Base-by-base conservation (phyloP, 2,329 filamentous ascomycete genomes). In the Talaromyces sp. region DNA sequence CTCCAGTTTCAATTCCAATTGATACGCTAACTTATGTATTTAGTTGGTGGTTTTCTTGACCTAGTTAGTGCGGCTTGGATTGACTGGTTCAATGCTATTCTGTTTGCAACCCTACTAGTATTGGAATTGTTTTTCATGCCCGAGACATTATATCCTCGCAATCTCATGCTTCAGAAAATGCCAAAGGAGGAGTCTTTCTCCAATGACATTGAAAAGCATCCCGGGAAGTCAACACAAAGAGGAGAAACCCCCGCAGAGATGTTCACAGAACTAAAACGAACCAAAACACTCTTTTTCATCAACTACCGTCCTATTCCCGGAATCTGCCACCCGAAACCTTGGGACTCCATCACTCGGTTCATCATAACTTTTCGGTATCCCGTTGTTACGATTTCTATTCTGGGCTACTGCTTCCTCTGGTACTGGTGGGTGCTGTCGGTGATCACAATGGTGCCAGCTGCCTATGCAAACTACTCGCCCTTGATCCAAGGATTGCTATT, bases 111-210 rank as follows among this genome's bases (percentile, higher is more conserved):
- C 0, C 72, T 85, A 2, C 70, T 84, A 2, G 47, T 80, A 6
- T 71, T 81, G 1, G 80, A 85, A 65, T 60, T 84, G 11, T 67
- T 78, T 3, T 78, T 84, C 63, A 77, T 85, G 66, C 80, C 82
- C 1, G 83, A 85, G 70, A 85, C 84, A 0, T 73, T 85, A 5
- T 85, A 85, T 64, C 83, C 83, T 0, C 77, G 83, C 3, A 77
- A 77, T 36, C 68, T 75, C 5, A 83, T 84, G 80, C 74, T 82
- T 1, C 68, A 70, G 1, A 68, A 63, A 25, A 72, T 77, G 62
- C 73, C 75, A 3, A 63, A 65, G 49, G 59, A 49, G 0, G 62
- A 57, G 2, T 55, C 27, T 0, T 22, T 27, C 25, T 9, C 52
- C 17, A 58, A 65, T 1, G 59, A 53, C 11, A 9, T 22, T 27